A percentile compares a stretch with the other conserved stretches of the same genome.
Evolutionary conservation across 805 yeast species (phyloP).

Genomic region (Starmerella floricola): DNA sequence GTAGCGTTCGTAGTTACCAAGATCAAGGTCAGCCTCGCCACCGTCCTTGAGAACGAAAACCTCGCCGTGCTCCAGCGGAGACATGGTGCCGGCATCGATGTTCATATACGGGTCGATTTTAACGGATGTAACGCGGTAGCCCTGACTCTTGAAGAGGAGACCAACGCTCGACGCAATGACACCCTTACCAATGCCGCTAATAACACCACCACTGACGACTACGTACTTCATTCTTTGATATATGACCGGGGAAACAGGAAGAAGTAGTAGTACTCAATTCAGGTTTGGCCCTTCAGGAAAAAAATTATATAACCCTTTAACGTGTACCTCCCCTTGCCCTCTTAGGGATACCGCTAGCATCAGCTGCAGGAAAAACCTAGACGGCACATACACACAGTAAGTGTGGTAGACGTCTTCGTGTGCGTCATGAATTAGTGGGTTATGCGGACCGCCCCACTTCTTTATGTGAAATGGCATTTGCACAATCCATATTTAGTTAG

Average conservation of each 20-base stretch:
- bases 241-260: background rate
- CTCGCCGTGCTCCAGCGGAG: constrained; percentile 98
- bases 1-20: constrained; percentile 97
- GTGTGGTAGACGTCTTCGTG: no score
- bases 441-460: no score
- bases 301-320: constrained; percentile 8
- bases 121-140: constrained; percentile 90
- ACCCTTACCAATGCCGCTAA: constrained; percentile 98
- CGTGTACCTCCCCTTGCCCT: background rate
- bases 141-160: constrained; percentile 80
- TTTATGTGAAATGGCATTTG: no score
- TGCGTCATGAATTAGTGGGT: no score
- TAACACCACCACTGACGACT: constrained; percentile 98
- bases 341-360: no score
- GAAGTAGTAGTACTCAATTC: background rate
- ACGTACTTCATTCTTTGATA: constrained; percentile 86
- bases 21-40: constrained; percentile 95
- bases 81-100: constrained; percentile 99
- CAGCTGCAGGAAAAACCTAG: no score
- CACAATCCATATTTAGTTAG: no score
- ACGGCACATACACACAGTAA: no score
- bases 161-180: constrained; percentile 96
- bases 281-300: background rate
- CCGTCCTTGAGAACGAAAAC: constrained; percentile 97
- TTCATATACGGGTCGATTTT: constrained; percentile 99